Conservation (phyloP, 2,329 filamentous ascomycete species). For the Verticillium alfalfae region DNA sequence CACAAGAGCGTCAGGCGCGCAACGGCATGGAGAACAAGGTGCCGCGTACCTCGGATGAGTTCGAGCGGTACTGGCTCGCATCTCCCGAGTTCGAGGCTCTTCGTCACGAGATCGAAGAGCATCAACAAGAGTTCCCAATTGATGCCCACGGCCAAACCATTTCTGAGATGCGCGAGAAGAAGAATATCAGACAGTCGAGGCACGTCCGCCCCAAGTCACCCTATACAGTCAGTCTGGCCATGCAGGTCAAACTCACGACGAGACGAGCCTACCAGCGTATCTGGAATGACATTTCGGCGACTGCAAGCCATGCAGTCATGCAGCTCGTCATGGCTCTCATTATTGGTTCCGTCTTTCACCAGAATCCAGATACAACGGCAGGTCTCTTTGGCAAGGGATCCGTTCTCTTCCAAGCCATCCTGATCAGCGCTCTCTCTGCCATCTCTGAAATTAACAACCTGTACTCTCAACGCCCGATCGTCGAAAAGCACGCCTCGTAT, state of each 20-base stretch:
- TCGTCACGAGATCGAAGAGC: slow-evolving; percentile 40
- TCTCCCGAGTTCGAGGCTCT: slow-evolving; percentile 38
- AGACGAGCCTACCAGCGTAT: slow-evolving; percentile 46
- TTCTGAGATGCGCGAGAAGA: slow-evolving; percentile 38
- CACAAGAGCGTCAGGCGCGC: slow-evolving; percentile 48
- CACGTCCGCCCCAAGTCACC: slow-evolving; percentile 49
- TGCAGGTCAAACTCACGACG: slow-evolving; percentile 47
- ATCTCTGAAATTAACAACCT: slow-evolving; percentile 47
- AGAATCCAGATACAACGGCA: slow-evolving; percentile 39
- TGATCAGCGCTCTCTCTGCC: slow-evolving; percentile 53
- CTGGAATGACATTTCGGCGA: slow-evolving; percentile 44
- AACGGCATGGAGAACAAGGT: slow-evolving; percentile 55
- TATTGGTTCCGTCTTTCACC: slow-evolving; percentile 56
- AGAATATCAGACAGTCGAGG: slow-evolving; percentile 45
- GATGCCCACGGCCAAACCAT: slow-evolving; percentile 30
- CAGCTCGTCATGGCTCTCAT: slow-evolving; percentile 54
- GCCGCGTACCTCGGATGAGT: slow-evolving; percentile 66
- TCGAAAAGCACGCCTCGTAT: slow-evolving; percentile 42
- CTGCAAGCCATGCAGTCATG: slow-evolving; percentile 35
- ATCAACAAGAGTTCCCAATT: slow-evolving; percentile 39
- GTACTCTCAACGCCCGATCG: slow-evolving; percentile 39
- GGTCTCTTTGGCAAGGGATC: slow-evolving; percentile 51
- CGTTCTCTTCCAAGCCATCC: slow-evolving; percentile 53
- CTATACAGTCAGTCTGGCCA: slow-evolving; percentile 49
- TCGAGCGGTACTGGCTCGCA: slow-evolving; percentile 43